phyloP scores from a whole-genome alignment of 2,329 filamentous ascomycete genomes.

The Hypoxylon sp. region DNA sequence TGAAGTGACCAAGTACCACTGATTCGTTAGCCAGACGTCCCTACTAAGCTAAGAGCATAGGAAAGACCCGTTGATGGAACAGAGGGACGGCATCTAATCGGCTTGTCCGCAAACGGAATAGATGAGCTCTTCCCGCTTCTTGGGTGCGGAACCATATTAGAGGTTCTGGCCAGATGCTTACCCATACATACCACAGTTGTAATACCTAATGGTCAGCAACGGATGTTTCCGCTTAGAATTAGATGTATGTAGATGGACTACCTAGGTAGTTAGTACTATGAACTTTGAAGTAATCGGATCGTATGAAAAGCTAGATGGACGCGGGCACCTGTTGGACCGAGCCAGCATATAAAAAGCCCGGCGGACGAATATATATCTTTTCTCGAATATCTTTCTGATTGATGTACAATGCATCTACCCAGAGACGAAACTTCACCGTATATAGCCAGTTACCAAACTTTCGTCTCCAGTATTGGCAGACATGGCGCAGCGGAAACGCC shows the following conservation, averaged over 20 bases:
- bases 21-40: slow-evolving; percentile 28
- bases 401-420: slow-evolving; percentile 20
- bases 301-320: slow-evolving; percentile 16
- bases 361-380: slow-evolving; percentile 17
- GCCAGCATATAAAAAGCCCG: slow-evolving; percentile 14
- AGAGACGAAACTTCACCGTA: slow-evolving; percentile 7
- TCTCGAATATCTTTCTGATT: slow-evolving; percentile 12
- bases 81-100: slow-evolving; percentile 39
- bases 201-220: slow-evolving; percentile 30
- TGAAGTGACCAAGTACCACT: slow-evolving; percentile 37
- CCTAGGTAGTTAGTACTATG: no score
- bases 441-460: not conserved
- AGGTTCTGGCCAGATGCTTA: slow-evolving; percentile 26
- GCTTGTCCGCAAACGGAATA: slow-evolving; percentile 34
- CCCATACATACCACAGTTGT: slow-evolving; percentile 33
- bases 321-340: not conserved
- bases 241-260: slow-evolving; percentile 12
- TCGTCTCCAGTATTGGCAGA: slow-evolving; percentile 5
- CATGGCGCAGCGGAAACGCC: slow-evolving; percentile 10
- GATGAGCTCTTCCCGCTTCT: slow-evolving; percentile 27
- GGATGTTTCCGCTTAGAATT: slow-evolving; percentile 36
- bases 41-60: slow-evolving; percentile 22
- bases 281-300: slow-evolving; percentile 5
- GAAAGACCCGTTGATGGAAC: slow-evolving; percentile 27
- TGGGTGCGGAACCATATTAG: slow-evolving; percentile 23